These are phyloP conservation scores for Flueggea neowawraea DNA, from an alignment of 441 rosid species.

Conservation along the genomic window DNA sequence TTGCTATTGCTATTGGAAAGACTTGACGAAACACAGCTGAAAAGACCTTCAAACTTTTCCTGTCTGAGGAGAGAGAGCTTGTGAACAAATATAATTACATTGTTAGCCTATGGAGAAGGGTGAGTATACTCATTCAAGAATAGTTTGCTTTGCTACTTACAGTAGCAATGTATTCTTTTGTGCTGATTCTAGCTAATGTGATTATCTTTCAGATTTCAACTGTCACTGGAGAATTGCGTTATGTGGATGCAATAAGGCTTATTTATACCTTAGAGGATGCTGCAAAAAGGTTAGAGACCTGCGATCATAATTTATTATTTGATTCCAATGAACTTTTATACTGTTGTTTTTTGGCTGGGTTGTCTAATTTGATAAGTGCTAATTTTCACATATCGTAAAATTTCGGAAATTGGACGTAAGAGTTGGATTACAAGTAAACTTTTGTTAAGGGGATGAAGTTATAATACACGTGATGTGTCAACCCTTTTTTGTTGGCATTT, in stretches of 20 bases:
- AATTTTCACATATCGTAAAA: neutral
- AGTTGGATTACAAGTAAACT: too few relatives aligned
- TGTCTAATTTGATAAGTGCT: neutral
- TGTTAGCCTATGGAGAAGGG: slow-evolving; percentile 90
- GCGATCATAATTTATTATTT: slow-evolving; percentile 4
- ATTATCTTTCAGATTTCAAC: slow-evolving; percentile 57
- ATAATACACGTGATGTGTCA: too few relatives aligned
- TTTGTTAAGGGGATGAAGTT: too few relatives aligned
- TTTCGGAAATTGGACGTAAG: neutral
- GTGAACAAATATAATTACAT: slow-evolving; percentile 86
- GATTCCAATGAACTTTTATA: neutral
- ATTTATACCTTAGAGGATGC: slow-evolving; percentile 79
- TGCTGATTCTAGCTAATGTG: neutral
- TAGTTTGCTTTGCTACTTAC: neutral
- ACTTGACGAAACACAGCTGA: slow-evolving; percentile 73
- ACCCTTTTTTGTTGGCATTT: too few relatives aligned
- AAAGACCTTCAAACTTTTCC: slow-evolving; percentile 69
- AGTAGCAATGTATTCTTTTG: neutral
- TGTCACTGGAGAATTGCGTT: slow-evolving; percentile 74
- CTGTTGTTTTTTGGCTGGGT: neutral
- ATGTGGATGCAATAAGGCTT: slow-evolving; percentile 76
- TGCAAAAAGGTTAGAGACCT: slow-evolving; percentile 50
- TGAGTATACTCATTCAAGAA: slow-evolving; percentile 33
- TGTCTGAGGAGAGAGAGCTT: slow-evolving; percentile 68
- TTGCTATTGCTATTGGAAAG: slow-evolving; percentile 12